Base-by-base conservation (phyloP, 306 rosid genomes). In the Psophocarpus tetragonolobus region DNA sequence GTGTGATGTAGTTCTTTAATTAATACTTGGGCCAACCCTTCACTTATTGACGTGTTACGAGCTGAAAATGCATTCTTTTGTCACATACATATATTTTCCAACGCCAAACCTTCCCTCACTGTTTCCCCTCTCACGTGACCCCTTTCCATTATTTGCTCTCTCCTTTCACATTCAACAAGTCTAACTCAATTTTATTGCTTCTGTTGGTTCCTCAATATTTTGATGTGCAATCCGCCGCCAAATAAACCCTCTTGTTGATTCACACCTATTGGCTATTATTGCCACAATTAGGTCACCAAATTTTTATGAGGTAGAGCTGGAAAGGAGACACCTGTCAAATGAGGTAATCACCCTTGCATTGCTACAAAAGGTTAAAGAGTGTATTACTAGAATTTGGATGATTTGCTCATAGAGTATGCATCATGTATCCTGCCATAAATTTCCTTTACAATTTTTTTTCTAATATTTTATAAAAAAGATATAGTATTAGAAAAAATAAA, bases 81-180 rank as follows among this genome's bases (percentile, higher is more conserved):
- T 63, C 17, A n/a, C 23, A 29, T 64, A n/a, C 23, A 29, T 64
- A 26, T 32, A 50, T 41, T 73, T 45, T 26, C 39, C 56, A 33
- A 7, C 58, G 56, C 45, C 36, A 53, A 21, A 35, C 45, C 66
- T 62, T 76, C 80, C 48, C 64, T 85, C 87, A 80, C 87, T 48
- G 11, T 18, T 50, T 56, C 47, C 80, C 80, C 33, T 33, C 78
- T 80, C 88, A 85, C 88, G 84, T 82, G 86, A 82, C 82, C 39
- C 45, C 0, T 72, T 42, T 73, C 82, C 20, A 80, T 81, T 80
- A 84, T 82, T 82, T 71, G 53, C 29, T 23, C 20, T 44, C 33
- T 54, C 33, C 14, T 42, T 14, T 23, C 74, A 57, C 4, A 23
- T 23, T 33, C 51, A 62, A 32, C 1, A 20, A 38, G 71, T 65